A percentile compares a stretch with the other conserved stretches of the same genome.
Conservation (phyloP, 2,329 filamentous ascomycete genomes). For the Sporothrix humicola region DNA sequence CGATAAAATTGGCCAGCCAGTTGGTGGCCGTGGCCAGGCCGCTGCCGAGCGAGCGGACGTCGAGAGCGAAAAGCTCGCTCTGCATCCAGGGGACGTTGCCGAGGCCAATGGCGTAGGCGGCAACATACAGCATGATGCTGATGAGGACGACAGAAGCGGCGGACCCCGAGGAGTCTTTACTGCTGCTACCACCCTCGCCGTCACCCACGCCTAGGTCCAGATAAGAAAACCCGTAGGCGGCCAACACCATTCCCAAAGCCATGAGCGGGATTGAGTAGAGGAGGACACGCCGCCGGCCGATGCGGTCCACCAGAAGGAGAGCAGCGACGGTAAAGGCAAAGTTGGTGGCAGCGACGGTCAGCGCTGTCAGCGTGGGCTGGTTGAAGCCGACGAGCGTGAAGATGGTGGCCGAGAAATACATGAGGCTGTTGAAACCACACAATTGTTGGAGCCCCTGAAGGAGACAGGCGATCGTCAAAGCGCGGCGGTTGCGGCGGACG, state of each 20-base stretch:
- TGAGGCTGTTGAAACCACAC: slow-evolving; percentile 87
- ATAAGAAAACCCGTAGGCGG: slow-evolving; percentile 73
- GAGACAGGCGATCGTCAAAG: slow-evolving; percentile 82
- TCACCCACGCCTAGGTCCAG: slow-evolving; percentile 53
- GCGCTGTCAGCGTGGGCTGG: slow-evolving; percentile 77
- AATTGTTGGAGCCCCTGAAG: slow-evolving; percentile 88
- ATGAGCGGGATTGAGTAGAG: slow-evolving; percentile 86
- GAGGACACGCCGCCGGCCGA: slow-evolving; percentile 80
- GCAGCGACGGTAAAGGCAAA: slow-evolving; percentile 79
- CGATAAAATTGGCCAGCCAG: slow-evolving; percentile 85
- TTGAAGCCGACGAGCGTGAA: slow-evolving; percentile 78
- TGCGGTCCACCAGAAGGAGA: slow-evolving; percentile 75
- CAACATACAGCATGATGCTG: slow-evolving; percentile 82
- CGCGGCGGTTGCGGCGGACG: slow-evolving; percentile 70
- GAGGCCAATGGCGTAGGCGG: slow-evolving; percentile 82
- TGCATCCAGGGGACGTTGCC: slow-evolving; percentile 98
- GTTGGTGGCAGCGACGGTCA: slow-evolving; percentile 80
- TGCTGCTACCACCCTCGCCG: background rate
- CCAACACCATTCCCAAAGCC: slow-evolving; percentile 72
- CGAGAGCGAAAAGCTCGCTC: slow-evolving; percentile 84
- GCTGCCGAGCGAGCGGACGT: slow-evolving; percentile 74
- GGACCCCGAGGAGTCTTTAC: background rate
- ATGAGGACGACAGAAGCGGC: slow-evolving; percentile 65
- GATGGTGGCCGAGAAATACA: slow-evolving; percentile 89
- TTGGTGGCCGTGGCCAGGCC: slow-evolving; percentile 79